Evolutionary conservation across 73 alveolate species (phyloP).

Genomic region (Paramecium caudatum): DNA sequence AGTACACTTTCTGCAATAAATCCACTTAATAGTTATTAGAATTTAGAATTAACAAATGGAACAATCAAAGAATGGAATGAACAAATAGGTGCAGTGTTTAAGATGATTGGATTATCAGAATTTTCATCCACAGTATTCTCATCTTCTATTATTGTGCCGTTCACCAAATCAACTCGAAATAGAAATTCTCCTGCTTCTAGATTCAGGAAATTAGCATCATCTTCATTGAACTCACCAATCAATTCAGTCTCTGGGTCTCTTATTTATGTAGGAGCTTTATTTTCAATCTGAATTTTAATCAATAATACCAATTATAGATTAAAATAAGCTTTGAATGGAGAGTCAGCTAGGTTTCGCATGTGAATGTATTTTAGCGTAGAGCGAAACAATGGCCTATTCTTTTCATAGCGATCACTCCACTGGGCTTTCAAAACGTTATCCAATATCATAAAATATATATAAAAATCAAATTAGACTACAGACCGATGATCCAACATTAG

Average conservation of each 20-base stretch:
- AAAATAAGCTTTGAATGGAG: slow-evolving; percentile 12
- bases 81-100: slow-evolving; percentile 38
- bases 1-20: neutral
- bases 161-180: slow-evolving; percentile 19
- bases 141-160: neutral
- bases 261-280: slow-evolving; percentile 21
- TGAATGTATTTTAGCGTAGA: slow-evolving; percentile 55
- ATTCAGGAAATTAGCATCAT: slow-evolving; percentile 4
- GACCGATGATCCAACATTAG: neutral
- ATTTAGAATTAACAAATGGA: slow-evolving; percentile 12
- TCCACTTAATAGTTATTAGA: slow-evolving; percentile 50
- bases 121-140: neutral
- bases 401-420: slow-evolving; percentile 58
- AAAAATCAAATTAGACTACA: slow-evolving; percentile 18
- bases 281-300: slow-evolving; percentile 38
- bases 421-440: no score
- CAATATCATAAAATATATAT: neutral
- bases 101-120: neutral
- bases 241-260: slow-evolving; percentile 62
- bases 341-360: neutral
- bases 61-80: slow-evolving; percentile 65
- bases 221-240: slow-evolving; percentile 17
- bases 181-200: slow-evolving; percentile 4
- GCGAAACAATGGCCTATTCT: slow-evolving; percentile 19
- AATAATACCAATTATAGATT: slow-evolving; percentile 43